Evolutionary conservation across 805 yeast species (phyloP).

Genomic region (Myxozyma neotropica): DNA sequence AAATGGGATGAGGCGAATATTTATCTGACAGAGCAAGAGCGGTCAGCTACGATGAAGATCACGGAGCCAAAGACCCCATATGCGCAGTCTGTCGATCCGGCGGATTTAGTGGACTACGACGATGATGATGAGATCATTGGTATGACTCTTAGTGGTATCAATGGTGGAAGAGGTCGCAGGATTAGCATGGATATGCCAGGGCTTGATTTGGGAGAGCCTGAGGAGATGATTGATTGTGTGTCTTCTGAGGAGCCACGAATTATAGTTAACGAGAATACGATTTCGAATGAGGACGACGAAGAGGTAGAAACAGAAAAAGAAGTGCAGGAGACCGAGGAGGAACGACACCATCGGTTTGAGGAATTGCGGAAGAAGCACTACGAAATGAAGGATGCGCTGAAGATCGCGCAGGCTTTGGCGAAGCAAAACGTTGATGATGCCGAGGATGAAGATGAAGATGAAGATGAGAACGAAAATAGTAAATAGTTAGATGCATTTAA

Average conservation of each 20-base stretch:
- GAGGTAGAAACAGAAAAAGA: conserved; percentile 38
- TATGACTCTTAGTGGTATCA: conserved; percentile 49
- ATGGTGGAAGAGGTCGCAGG: conserved; percentile 31
- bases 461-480: background rate
- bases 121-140: conserved; percentile 58
- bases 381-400: conserved; percentile 48
- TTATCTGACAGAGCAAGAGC: conserved; percentile 70
- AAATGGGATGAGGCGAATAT: conserved; percentile 85
- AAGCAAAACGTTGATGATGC: conserved; percentile 31
- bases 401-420: conserved; percentile 37
- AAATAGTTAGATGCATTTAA: background rate
- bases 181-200: conserved; percentile 36
- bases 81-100: conserved; percentile 83
- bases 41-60: conserved; percentile 73
- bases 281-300: conserved; percentile 21
- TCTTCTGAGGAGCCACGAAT: conserved; percentile 1
- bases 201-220: conserved; percentile 40
- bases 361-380: conserved; percentile 80
- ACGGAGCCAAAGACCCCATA: conserved; percentile 97
- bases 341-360: conserved; percentile 69
- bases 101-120: conserved; percentile 68
- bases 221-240: conserved; percentile 31
- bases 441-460: conserved; percentile 15
- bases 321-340: conserved; percentile 48
- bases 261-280: conserved; percentile 3